Base-by-base conservation (phyloP, 768 basidiomycete species). In the Rhodotorula diobovata region DNA sequence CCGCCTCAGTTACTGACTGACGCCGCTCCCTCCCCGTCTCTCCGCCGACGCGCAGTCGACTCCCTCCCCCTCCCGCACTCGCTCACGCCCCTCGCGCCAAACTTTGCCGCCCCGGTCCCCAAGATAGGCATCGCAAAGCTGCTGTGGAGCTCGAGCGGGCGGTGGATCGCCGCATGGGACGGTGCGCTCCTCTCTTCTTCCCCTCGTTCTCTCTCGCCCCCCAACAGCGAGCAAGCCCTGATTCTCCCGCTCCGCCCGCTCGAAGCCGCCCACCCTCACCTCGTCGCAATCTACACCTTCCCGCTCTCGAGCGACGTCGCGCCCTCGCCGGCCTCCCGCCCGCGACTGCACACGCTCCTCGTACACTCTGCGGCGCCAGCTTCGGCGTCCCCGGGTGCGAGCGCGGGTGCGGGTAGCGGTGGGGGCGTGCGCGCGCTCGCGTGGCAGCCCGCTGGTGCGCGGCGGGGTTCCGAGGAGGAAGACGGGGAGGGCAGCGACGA, bases 101-200 rank as follows among this genome's bases (percentile, higher is more conserved):
- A 70, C 57, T 25, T 57, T 3, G 14, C 62, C 2, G 23, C 39
- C 14, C 60, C 69, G 2, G 59, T 62, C n/a, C 71, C 75, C 2
- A 57, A 45, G 51, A 71, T 76, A 56, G 75, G 71, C 11, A 53
- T 72, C 57, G 62, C 56, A 0, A 37, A 34, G n/a, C 10, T 75
- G 2, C 6, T 4, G 1, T 75, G 63, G 64, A 55, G 61, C 12
- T 30, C 51, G 1, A 21, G 34, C 5, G 67, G 67, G 0, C 35
- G 50, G 1, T 75, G 67, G 67, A 32, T 69, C 18, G 67, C 64
- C 11, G 53, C 25, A 1, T 43, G 34, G 57, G 68, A 71, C 30
- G 65, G 67, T 75, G 15, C 35, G 69, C 23, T 41, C 23, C 1
- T n/a, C 46, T 32, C 14, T 1, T 28, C 48, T 51, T 1, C 35